Evolutionary conservation across 1,139 yeast genomes (phyloP), one percentile per base, ranked within the genome.

Genomic region (Blastobotrys elegans): DNA sequence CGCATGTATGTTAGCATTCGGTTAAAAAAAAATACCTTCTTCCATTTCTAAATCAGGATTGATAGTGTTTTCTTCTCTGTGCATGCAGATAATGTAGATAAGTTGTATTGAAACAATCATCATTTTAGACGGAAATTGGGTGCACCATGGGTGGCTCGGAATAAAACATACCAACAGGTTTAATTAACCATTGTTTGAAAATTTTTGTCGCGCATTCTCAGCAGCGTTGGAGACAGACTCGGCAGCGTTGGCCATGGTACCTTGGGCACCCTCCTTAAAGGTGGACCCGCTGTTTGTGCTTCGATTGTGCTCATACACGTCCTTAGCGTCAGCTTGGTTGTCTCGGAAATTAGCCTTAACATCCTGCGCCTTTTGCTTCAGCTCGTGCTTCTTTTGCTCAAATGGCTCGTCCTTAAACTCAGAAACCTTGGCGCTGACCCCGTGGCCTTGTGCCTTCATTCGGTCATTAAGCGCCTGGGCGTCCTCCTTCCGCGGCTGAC

Each of bases 401-500:
- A 33, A 4, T 33, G 37, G 37, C 46, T 48, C 47, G 14, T 44
- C 40, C n/a, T 21, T 46, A 13, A 38, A 33, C 13, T 33, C 37
- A 14, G 18, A 13, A 33, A 33, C 48, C 40, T 50, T 53, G 21
- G 56, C 56, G 43, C 45, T 48, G 45, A 18, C 48, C 13, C 26
- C 45, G 30, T 35, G 30, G 21, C 29, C 44, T 22, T 40, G 29
- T 5, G 42, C 41, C 43, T 54, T 38, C 50, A 56, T 55, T 38
- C 52, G 53, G 37, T 50, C 66, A 48, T 64, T 64, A 40, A 64
- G 57, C 44, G 58, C 56, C 53, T 62, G 53, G 31, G 67, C 65
- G 44, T 63, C 60, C 43, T 58, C 62, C 47, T 63, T 54, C 44
- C 60, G 47, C n/a, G 50, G 54, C 49, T 62, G 55, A 31, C 52